Evolutionary conservation across 805 yeast species (phyloP).

Genomic region (Maudiozyma pseudohumilis): DNA sequence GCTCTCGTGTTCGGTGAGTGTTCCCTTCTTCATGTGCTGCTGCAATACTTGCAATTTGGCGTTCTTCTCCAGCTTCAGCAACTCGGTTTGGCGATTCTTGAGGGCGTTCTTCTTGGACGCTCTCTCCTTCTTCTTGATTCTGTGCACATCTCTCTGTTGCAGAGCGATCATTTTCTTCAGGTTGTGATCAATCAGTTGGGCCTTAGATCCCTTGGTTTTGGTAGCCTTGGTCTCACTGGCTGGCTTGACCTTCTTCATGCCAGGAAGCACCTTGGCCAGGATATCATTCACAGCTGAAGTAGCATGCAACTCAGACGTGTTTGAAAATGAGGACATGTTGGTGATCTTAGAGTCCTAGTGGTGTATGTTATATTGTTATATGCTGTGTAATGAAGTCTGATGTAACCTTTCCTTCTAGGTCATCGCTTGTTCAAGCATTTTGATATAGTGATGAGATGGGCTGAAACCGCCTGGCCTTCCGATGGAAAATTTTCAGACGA

Average conservation of each 20-base stretch:
- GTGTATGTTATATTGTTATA: no score
- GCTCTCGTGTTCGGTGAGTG: constrained; percentile 29
- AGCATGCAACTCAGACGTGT: constrained; percentile 30
- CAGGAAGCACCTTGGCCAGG: constrained; percentile 31
- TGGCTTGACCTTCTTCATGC: constrained; percentile 19
- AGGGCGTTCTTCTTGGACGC: constrained; percentile 23
- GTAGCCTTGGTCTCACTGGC: constrained; percentile 1
- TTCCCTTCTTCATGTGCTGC: constrained; percentile 26
- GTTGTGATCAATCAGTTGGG: constrained; percentile 32
- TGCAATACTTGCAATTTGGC: constrained; percentile 30
- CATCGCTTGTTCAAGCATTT: no score
- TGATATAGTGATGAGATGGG: no score
- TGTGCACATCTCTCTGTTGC: constrained; percentile 28
- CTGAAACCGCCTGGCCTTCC: no score
- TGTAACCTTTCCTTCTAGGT: no score
- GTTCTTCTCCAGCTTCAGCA: constrained; percentile 19
- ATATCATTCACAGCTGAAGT: constrained; percentile 35
- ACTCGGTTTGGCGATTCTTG: constrained; percentile 12
- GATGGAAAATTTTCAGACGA: no score
- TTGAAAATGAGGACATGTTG: constrained; percentile 9
- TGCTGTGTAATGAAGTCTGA: no score
- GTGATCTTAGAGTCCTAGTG: no score
- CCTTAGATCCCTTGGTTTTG: constrained; percentile 22
- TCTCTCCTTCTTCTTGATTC: constrained; percentile 30
- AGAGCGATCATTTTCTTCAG: constrained; percentile 27